Conservation (phyloP, 352 stramenopile genomes). For the Globisporangium okanoganense region DNA sequence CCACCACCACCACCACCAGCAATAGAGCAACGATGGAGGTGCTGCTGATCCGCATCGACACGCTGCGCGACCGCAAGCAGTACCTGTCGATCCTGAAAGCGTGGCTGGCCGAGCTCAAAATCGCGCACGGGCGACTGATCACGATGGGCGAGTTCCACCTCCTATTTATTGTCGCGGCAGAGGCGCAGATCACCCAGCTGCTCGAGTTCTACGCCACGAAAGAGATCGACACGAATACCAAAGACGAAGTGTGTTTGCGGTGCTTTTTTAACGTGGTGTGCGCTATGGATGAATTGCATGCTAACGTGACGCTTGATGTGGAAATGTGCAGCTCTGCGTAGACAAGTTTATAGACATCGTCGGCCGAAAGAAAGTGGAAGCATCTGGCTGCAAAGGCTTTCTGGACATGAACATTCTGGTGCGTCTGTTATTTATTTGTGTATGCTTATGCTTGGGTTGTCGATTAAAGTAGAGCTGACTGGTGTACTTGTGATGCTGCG, state of each 20-base stretch:
- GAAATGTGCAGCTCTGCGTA: slow-evolving; percentile 33
- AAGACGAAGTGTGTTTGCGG: slow-evolving; percentile 30
- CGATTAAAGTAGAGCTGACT: not conserved
- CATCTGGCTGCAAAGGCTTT: slow-evolving; percentile 52
- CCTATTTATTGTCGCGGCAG: slow-evolving; percentile 48
- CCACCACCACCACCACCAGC: not conserved
- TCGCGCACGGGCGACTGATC: slow-evolving; percentile 54
- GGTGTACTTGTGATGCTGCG: not conserved
- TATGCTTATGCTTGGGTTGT: not conserved
- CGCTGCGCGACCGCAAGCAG: slow-evolving; percentile 48
- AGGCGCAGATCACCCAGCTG: slow-evolving; percentile 36
- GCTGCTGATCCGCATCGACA: slow-evolving; percentile 67
- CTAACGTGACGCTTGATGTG: slow-evolving; percentile 2
- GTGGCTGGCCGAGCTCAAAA: slow-evolving; percentile 52
- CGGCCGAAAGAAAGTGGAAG: slow-evolving; percentile 40
- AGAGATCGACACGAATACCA: slow-evolving; percentile 55
- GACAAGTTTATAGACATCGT: slow-evolving; percentile 77
- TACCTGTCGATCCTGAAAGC: slow-evolving; percentile 57
- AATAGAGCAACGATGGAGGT: slow-evolving; percentile 39
- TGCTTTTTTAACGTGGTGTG: not conserved
- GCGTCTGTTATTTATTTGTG: slow-evolving; percentile 7
- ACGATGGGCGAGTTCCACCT: slow-evolving; percentile 57
- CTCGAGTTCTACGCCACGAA: slow-evolving; percentile 39
- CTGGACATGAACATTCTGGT: slow-evolving; percentile 82
- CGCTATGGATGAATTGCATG: not conserved